Conservation (phyloP, 805 yeast genomes). For the Yamadazyma ubonensis region DNA sequence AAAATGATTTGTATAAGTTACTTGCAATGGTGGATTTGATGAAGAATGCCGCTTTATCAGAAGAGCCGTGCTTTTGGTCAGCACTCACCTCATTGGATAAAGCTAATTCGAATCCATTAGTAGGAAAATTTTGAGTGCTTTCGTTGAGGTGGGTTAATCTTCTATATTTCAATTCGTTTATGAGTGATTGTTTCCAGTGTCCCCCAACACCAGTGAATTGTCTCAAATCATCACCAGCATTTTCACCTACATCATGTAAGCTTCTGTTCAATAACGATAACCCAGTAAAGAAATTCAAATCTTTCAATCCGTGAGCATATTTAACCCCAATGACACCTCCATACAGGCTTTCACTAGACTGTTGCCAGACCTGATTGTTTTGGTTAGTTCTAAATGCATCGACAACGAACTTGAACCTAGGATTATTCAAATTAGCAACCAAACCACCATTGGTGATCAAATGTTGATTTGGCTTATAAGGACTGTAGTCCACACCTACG, state of each 20-base stretch:
- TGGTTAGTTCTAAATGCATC: conserved; percentile 22
- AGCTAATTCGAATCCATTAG: conserved; percentile 59
- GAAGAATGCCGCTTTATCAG: conserved; percentile 23
- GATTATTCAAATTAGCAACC: conserved; percentile 47
- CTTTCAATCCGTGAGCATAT: conserved; percentile 19
- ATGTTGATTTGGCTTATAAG: conserved; percentile 48
- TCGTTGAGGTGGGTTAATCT: conserved; percentile 22
- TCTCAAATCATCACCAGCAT: conserved; percentile 47
- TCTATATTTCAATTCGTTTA: conserved; percentile 25
- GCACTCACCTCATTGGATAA: conserved; percentile 53
- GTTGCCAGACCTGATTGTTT: conserved; percentile 45
- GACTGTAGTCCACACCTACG: conserved; percentile 49
- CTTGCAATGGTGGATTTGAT: conserved; percentile 33
- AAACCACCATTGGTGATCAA: conserved; percentile 45
- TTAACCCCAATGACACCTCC: conserved; percentile 55
- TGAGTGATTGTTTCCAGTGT: conserved; percentile 32
- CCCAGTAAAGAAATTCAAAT: conserved; percentile 44
- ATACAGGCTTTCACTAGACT: conserved; percentile 53
- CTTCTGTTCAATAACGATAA: conserved; percentile 59
- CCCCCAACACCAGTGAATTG: conserved; percentile 35
- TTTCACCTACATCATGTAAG: conserved; percentile 48
- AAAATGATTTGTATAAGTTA: conserved; percentile 41
- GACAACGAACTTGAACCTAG: conserved; percentile 40
- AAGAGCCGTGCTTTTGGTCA: conserved; percentile 28
- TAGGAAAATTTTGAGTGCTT: conserved; percentile 33